Evolutionary conservation across 306 rosid genomes (phyloP).

Genomic region (Cicer pinnatifidum): DNA sequence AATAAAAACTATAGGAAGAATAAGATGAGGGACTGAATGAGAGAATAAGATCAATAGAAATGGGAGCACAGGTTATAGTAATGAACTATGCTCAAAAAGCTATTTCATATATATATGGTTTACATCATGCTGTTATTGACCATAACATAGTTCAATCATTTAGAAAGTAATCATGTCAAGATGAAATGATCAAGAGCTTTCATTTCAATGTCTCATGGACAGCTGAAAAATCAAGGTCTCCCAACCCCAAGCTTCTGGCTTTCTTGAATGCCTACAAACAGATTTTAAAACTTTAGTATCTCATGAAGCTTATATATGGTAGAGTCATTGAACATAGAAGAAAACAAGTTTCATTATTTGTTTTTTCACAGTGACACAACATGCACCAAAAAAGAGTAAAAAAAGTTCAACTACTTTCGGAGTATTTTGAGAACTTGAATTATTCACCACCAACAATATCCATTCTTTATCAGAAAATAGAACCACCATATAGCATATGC

Average conservation of each 20-base stretch:
- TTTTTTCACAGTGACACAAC: background rate
- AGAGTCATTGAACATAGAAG: constrained; percentile 1
- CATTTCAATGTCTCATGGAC: constrained; percentile 66
- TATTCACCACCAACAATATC: background rate
- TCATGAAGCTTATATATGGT: background rate
- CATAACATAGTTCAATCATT: constrained; percentile 35
- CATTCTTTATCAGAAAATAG: too few relatives aligned
- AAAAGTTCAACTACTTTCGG: background rate
- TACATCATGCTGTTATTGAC: constrained; percentile 24
- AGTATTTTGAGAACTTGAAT: background rate
- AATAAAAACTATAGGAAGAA: too few relatives aligned
- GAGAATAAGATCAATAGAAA: too few relatives aligned
- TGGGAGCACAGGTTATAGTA: too few relatives aligned
- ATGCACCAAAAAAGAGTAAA: background rate
- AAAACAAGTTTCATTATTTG: constrained; percentile 12
- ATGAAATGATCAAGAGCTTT: constrained; percentile 49
- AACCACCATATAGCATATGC: too few relatives aligned
- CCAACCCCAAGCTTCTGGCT: constrained; percentile 81
- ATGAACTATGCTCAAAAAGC: constrained; percentile 31
- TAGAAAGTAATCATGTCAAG: constrained; percentile 29
- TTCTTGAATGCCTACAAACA: constrained; percentile 76
- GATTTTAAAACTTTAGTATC: constrained; percentile 19
- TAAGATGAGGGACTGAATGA: too few relatives aligned
- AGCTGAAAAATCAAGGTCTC: constrained; percentile 82
- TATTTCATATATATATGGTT: constrained; percentile 39